Base-by-base conservation (phyloP, 805 yeast species). In the Maudiozyma pseudohumilis region DNA sequence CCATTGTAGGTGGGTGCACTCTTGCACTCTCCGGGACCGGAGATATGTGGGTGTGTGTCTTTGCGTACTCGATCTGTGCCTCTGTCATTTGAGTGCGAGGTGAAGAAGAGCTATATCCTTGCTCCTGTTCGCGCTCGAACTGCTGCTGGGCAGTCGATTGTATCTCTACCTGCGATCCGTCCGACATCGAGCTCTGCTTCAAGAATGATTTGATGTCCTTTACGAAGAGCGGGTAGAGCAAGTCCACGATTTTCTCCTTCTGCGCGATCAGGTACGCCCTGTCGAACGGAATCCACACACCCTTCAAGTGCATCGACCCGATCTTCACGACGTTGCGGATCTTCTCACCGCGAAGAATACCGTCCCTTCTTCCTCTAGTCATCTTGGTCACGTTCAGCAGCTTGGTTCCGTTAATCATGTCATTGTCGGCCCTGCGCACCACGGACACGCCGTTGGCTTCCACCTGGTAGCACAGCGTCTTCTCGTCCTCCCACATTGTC, bases 401-500 rank as follows among this genome's bases (percentile, higher is more conserved):
- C 60, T 83, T 83, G 23, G 94, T 83, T 35, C 94, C 94, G 54
- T 83, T 83, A 59, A 83, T 77, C 83, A 81, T 79, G 59, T 82
- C 79, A 56, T 80, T 80, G 60, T 83, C 92, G 24, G 86, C 92
- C 53, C 94, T 71, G 47, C 94, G 70, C 21, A 83, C 87, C 16
- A 83, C 94, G 15, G 80, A 70, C 30, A 82, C 81, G 40, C 85
- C 82, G 45, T 80, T 75, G 40, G 86, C 88, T 51, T 81, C 92
- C 20, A 83, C 89, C 60, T 82, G 92, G 63, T 82, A 83, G 55
- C 92, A 83, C 36, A 82, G 59, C 0, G 94, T 83, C 48, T 80
- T 79, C 53, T 83, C 94, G 55, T 83, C 94, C 54, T 83, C 89
- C 94, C 94, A 83, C 72, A 80, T 74, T n/a, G 89, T 82, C 13